Evolutionary conservation across 129 eudicot genomes (phyloP).

Genomic region (Flaveria sonorensis): DNA sequence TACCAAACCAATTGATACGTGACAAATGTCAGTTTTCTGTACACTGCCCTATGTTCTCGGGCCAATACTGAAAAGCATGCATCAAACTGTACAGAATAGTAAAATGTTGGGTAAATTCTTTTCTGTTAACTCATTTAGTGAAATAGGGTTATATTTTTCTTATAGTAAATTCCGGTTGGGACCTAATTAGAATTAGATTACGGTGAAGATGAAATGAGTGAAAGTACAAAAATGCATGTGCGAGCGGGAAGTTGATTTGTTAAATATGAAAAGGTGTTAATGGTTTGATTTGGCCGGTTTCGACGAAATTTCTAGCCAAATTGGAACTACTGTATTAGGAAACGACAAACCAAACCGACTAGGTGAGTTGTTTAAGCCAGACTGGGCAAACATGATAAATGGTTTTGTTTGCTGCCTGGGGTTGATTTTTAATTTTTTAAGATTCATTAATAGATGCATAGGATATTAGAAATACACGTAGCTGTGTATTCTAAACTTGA

Average conservation of each 20-base stretch:
- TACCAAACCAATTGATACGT: conserved; percentile 40
- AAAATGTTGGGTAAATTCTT: conserved; percentile 29
- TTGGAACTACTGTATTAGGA: too few relatives aligned
- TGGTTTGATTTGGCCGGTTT: too few relatives aligned
- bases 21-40: conserved; percentile 24
- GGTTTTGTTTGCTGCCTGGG: too few relatives aligned
- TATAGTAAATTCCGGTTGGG: neutral
- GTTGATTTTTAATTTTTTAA: too few relatives aligned
- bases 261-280: neutral
- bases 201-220: conserved; percentile 7
- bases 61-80: conserved; percentile 14
- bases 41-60: neutral
- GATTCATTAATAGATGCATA: too few relatives aligned
- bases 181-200: conserved; percentile 8
- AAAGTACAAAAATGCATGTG: neutral
- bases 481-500: too few relatives aligned
- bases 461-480: too few relatives aligned
- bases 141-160: conserved; percentile 6
- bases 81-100: conserved; percentile 49
- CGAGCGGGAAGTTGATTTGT: neutral
- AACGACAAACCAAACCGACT: too few relatives aligned
- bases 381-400: too few relatives aligned
- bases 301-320: too few relatives aligned
- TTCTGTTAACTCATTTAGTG: conserved; percentile 19
- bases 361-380: too few relatives aligned